Conservation (phyloP, 1,284 basidiomycete genomes). For the Meira nashicola region DNA sequence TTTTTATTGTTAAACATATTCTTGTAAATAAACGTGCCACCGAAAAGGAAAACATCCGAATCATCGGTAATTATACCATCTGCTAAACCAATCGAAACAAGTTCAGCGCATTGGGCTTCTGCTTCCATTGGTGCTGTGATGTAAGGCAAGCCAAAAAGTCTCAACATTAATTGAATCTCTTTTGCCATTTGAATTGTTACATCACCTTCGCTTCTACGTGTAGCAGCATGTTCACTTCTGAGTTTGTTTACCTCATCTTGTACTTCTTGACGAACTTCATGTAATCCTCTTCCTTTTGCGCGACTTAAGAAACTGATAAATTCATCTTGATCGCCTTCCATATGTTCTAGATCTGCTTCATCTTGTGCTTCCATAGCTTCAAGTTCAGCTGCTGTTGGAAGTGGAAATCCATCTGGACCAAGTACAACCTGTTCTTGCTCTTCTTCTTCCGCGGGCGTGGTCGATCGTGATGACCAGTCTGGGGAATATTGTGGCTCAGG, state of each 20-base stretch:
- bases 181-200: conserved; percentile 88
- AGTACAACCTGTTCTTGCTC: conserved; percentile 8
- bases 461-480: too few species aligned
- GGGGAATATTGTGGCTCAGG: too few species aligned
- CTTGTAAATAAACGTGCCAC: conserved; percentile 86
- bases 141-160: conserved; percentile 93
- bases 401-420: conserved; percentile 60
- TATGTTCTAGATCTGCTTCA: conserved; percentile 33
- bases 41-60: conserved; percentile 97
- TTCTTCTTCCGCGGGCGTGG: not conserved
- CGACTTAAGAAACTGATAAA: conserved; percentile 86
- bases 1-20: conserved; percentile 99
- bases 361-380: conserved; percentile 66
- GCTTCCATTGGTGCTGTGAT: conserved; percentile 98
- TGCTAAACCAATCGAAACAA: conserved; percentile 76
- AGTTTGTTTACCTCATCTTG: conserved; percentile 81
- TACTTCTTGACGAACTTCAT: conserved; percentile 73
- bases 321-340: conserved; percentile 60
- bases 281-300: conserved; percentile 60
- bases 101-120: conserved; percentile 94
- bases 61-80: conserved; percentile 99
- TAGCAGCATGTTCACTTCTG: conserved; percentile 76
- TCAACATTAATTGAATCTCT: conserved; percentile 79
- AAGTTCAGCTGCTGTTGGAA: conserved; percentile 72
- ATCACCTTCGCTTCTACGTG: conserved; percentile 89